Base-by-base conservation (phyloP, 2,329 filamentous ascomycete genomes). In the Xylariaceae sp. region DNA sequence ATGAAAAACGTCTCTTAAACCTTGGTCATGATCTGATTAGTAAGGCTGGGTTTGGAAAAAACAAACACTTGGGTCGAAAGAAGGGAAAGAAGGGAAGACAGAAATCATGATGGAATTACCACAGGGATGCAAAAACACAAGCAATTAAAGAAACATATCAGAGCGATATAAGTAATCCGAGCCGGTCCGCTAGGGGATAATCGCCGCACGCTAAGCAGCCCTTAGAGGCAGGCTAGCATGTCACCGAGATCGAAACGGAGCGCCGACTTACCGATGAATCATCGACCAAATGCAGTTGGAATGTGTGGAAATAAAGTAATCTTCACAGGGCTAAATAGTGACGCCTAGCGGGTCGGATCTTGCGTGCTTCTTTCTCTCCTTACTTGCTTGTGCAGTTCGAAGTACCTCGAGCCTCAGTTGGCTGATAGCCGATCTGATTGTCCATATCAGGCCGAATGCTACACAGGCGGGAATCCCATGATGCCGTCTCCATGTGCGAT, bases 181-280 rank as follows among this genome's bases (percentile, higher is more conserved):
- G 10, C 32, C 9, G 32, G 32, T 16, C 32, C 14, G 32, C 14
- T 12, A 16, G 3, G 14, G 32, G 32, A 12, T n/a, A n/a, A n/a
- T n/a, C 32, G 32, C 3, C 6, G 32, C 32, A 37, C 14, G 32
- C 14, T 26, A 26, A 26, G 9, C 23, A 26, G 32, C 32, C 3
- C 32, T n/a, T 37, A 37, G 32, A 37, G 32, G 14, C 7, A 16
- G 23, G 23, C 9, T 47, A 23, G 18, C n/a, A n/a, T 20, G n/a
- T 23, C 45, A 37, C 14, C 45, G 40, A 23, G 20, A 14, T 26
- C 56, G 46, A 45, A 32, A 57, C n/a, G 54, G 55, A 57, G 61
- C 56, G 52, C 55, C 57, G 58, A 61, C 52, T 57, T 60, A 61
- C 54, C 54, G 56, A 63, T 63, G 61, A 63, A 63, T 63, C 61